Evolutionary conservation across 2,329 filamentous ascomycete genomes (phyloP).

Genomic region (Shiraia sp.): DNA sequence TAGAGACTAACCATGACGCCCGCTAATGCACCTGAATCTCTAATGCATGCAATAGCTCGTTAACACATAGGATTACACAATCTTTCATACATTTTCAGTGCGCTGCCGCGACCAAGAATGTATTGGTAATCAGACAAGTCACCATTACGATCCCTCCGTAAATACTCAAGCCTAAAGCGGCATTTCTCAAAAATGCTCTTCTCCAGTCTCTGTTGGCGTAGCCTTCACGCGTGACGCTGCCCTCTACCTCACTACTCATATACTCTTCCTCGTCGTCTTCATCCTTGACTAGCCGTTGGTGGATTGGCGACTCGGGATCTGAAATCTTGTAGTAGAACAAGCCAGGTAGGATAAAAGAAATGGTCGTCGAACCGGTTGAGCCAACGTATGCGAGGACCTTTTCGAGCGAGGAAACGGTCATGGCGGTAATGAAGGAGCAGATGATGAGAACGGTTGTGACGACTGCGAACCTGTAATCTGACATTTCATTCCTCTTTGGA

Average conservation of each 20-base stretch:
- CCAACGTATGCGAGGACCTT: slow-evolving; percentile 94
- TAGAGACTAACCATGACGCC: too few relatives aligned
- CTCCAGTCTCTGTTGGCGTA: slow-evolving; percentile 66
- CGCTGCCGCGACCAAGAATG: slow-evolving; percentile 68
- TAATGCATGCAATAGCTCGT: too few relatives aligned
- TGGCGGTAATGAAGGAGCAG: slow-evolving; percentile 81
- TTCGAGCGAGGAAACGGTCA: slow-evolving; percentile 88
- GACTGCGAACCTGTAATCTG: slow-evolving; percentile 83
- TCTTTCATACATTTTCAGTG: slow-evolving; percentile 50
- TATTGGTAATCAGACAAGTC: slow-evolving; percentile 82
- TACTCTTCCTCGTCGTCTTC: slow-evolving; percentile 80
- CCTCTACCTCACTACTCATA: slow-evolving; percentile 58
- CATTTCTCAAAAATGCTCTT: slow-evolving; percentile 66
- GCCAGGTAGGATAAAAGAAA: slow-evolving; percentile 94
- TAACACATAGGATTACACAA: not conserved
- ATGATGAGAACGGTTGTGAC: slow-evolving; percentile 87
- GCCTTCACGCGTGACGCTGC: slow-evolving; percentile 43
- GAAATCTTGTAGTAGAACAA: slow-evolving; percentile 99
- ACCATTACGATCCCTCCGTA: slow-evolving; percentile 91
- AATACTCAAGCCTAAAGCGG: slow-evolving; percentile 74
- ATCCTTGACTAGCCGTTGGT: slow-evolving; percentile 86
- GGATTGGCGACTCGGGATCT: slow-evolving; percentile 80
- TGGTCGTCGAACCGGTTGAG: slow-evolving; percentile 90
- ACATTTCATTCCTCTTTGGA: slow-evolving; percentile 62
- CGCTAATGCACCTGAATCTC: too few relatives aligned